Conservation (phyloP, 257 asterid genomes). For the Salvia rosmarinus region DNA sequence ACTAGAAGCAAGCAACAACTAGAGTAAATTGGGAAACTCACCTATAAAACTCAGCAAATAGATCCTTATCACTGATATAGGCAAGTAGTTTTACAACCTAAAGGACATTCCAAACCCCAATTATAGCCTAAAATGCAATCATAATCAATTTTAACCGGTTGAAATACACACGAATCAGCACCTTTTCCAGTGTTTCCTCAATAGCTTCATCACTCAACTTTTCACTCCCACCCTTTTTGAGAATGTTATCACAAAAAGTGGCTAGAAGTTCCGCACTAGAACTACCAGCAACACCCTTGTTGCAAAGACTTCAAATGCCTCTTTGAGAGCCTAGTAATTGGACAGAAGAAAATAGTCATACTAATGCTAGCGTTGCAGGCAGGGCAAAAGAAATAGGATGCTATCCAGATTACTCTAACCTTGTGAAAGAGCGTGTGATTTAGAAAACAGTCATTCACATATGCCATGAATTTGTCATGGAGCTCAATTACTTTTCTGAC, state of each 20-base stretch:
- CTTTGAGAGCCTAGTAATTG: slow-evolving; percentile 60
- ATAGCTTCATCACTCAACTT: slow-evolving; percentile 73
- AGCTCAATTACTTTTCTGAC: slow-evolving; percentile 87
- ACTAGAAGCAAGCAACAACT: slow-evolving; percentile 6
- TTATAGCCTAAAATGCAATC: slow-evolving; percentile 17
- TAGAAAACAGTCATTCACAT: slow-evolving; percentile 80
- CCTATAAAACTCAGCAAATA: slow-evolving; percentile 97
- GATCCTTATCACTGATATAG: slow-evolving; percentile 90
- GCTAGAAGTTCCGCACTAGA: slow-evolving; percentile 74
- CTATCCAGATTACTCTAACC: slow-evolving; percentile 50
- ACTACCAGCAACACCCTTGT: slow-evolving; percentile 70
- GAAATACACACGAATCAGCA: slow-evolving; percentile 20
- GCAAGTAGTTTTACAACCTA: slow-evolving; percentile 97
- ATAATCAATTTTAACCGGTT: not conserved
- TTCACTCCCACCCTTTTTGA: slow-evolving; percentile 67
- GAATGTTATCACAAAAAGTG: slow-evolving; percentile 71
- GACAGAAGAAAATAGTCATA: slow-evolving; percentile 11
- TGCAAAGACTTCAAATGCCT: slow-evolving; percentile 71
- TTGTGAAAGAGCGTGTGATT: slow-evolving; percentile 96
- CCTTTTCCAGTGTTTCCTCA: slow-evolving; percentile 75
- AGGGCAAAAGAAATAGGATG: slow-evolving; percentile 16
- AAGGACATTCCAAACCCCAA: slow-evolving; percentile 27
- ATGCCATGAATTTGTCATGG: slow-evolving; percentile 91
- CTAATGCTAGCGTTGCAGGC: slow-evolving; percentile 29
- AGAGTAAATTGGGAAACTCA: slow-evolving; percentile 34